Percentiles rank a stretch among this genome's conserved stretches.
phyloP scores from a whole-genome alignment of 139 green algal species.

The Auxenochlorella pyrenoidosa region DNA sequence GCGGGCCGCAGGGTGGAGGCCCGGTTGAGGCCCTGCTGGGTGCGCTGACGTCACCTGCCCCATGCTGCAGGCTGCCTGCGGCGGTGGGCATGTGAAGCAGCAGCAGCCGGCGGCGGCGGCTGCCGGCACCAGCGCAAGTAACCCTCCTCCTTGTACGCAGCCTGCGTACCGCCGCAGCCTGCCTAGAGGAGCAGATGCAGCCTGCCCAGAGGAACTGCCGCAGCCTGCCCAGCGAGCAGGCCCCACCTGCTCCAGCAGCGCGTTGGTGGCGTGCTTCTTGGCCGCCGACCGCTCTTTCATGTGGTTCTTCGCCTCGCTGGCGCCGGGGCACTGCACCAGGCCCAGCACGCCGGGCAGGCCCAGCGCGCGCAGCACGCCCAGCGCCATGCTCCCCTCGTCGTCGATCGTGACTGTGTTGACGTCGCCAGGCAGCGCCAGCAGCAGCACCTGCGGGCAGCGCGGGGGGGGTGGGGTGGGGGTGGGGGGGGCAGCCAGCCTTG shows the following conservation, averaged over 20 bases:
- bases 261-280: conserved; percentile 78
- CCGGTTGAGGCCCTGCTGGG: no score
- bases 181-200: neutral
- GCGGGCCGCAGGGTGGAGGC: no score
- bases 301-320: neutral
- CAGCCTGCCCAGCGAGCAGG: neutral
- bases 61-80: no score
- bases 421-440: conserved; percentile 68
- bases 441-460: conserved; percentile 47
- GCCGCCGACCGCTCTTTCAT: conserved; percentile 82
- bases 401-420: conserved; percentile 57
- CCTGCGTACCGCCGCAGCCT: no score
- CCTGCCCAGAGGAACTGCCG: no score
- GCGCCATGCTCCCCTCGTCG: conserved; percentile 52
- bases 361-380: conserved; percentile 77
- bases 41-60: no score
- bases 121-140: neutral
- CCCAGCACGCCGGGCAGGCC: conserved; percentile 73
- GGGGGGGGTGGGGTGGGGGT: no score
- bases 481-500: no score
- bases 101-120: no score
- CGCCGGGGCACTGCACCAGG: conserved; percentile 50
- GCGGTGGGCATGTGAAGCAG: no score
- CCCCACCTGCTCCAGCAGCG: conserved; percentile 57
- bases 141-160: no score